Base-by-base conservation (phyloP, 2,329 filamentous ascomycete species). In the Fusarium graminum region DNA sequence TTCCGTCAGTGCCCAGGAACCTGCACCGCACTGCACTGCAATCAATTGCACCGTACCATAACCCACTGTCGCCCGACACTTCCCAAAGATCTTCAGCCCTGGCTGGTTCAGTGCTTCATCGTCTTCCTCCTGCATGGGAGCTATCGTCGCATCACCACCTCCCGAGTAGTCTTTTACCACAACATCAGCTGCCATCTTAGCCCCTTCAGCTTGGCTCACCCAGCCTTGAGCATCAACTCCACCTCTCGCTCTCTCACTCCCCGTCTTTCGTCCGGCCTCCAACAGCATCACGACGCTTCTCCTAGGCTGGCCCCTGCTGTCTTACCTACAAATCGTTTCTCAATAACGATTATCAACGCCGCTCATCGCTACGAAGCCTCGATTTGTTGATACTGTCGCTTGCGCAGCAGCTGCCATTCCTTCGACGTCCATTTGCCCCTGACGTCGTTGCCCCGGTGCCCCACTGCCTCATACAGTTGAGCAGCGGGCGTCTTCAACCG, bases 391-490 rank as follows among this genome's bases (percentile, higher is more conserved):
- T 63, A 46, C 57, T 45, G 49, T 65, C 58, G 46, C 55, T 54
- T 55, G 55, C 66, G 55, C 67, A 64, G 64, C 51, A 47, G 47
- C 56, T 58, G 58, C 68, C 62, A 62, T 52, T 44, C 55, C 59
- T 59, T 63, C 61, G 54, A 66, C 58, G 53, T 67, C 63, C 47
- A 50, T 72, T 70, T 61, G 64, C 73, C 68, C 71, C 72, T 74
- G 75, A 75, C 72, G 70, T 74, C 72, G 71, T 74, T 69, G 67
- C 68, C 69, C 69, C 68, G 71, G 65, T 75, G 70, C 69, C 71
- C 71, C 69, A 73, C 69, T 68, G 71, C 60, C 57, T 71, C 58
- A 47, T 65, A 67, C 49, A 66, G 59, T 65, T 59, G 60, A 72
- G 60, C 69, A 67, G 69, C 69, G 69, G 71, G 69, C 67, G 70